These are phyloP conservation scores for Durio zibethinus DNA, from an alignment of 345 rosid species.

Conservation along the genomic window DNA sequence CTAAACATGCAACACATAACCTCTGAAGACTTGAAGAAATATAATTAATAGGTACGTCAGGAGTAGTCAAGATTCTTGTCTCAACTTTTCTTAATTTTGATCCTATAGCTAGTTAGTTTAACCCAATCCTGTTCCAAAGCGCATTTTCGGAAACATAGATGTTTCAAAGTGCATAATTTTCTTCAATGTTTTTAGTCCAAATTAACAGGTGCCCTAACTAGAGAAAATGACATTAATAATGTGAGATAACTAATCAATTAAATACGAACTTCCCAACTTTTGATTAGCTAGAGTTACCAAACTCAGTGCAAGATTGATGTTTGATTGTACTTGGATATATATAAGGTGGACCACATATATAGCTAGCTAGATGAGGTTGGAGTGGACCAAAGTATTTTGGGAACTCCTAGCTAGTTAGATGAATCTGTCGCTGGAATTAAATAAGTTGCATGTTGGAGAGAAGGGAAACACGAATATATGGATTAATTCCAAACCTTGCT, in stretches of 20 bases:
- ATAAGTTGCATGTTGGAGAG: too few relatives aligned
- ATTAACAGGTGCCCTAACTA: neutral
- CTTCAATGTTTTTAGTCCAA: too few relatives aligned
- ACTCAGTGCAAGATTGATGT: neutral
- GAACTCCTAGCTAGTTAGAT: neutral
- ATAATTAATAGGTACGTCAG: too few relatives aligned
- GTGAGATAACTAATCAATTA: neutral
- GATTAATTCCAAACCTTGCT: too few relatives aligned
- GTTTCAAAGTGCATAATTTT: neutral
- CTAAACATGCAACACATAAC: too few relatives aligned
- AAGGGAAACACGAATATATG: too few relatives aligned
- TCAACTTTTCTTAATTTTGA: too few relatives aligned
- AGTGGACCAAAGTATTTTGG: neutral
- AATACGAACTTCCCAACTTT: too few relatives aligned
- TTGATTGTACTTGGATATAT: neutral
- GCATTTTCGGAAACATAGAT: neutral
- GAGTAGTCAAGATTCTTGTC: too few relatives aligned
- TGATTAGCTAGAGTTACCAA: neutral
- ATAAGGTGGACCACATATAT: neutral
- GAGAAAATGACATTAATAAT: neutral
- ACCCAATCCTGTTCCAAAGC: too few relatives aligned
- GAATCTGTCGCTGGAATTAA: neutral
- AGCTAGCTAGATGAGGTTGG: neutral
- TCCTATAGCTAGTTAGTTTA: neutral
- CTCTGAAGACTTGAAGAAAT: too few relatives aligned